Percentiles rank a stretch among this genome's conserved stretches.
phyloP scores from a whole-genome alignment of 352 stramenopile genomes.

The Phytopythium montanum region DNA sequence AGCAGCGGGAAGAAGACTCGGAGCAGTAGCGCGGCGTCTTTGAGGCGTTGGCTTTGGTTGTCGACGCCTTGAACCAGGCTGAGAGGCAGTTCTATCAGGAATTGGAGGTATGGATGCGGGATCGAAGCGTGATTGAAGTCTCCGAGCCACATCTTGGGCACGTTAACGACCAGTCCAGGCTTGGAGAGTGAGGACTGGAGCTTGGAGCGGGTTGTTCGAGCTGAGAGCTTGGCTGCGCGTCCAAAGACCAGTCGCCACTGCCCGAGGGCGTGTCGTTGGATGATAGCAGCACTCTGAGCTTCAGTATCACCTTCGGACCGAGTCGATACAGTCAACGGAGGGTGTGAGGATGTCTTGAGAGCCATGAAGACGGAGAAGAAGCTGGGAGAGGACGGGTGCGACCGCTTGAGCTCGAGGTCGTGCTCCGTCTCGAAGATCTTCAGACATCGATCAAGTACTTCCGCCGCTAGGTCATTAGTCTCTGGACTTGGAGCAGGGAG shows the following conservation, averaged over 20 bases:
- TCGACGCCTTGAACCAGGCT: slow-evolving; percentile 13
- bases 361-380: slow-evolving; percentile 57
- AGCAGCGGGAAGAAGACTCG: slow-evolving; percentile 41
- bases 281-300: no score
- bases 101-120: slow-evolving; percentile 37
- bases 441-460: slow-evolving; percentile 30
- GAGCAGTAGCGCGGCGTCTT: slow-evolving; percentile 41
- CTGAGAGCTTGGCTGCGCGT: slow-evolving; percentile 15
- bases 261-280: slow-evolving; percentile 15
- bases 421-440: slow-evolving; percentile 43
- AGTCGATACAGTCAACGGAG: slow-evolving; percentile 5
- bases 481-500: background rate
- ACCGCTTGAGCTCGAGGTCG: slow-evolving; percentile 25
- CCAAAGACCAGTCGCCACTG: slow-evolving; percentile 28
- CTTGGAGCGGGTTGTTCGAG: slow-evolving; percentile 14
- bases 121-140: background rate
- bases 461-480: background rate
- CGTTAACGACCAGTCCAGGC: slow-evolving; percentile 9
- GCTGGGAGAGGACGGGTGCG: slow-evolving; percentile 23
- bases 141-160: background rate
- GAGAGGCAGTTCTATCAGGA: slow-evolving; percentile 35
- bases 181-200: slow-evolving; percentile 39
- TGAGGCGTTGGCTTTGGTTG: slow-evolving; percentile 16
- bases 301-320: background rate
- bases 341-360: background rate